Conservation (phyloP, 2,329 filamentous ascomycete species). For the Neonectria magnoliae region DNA sequence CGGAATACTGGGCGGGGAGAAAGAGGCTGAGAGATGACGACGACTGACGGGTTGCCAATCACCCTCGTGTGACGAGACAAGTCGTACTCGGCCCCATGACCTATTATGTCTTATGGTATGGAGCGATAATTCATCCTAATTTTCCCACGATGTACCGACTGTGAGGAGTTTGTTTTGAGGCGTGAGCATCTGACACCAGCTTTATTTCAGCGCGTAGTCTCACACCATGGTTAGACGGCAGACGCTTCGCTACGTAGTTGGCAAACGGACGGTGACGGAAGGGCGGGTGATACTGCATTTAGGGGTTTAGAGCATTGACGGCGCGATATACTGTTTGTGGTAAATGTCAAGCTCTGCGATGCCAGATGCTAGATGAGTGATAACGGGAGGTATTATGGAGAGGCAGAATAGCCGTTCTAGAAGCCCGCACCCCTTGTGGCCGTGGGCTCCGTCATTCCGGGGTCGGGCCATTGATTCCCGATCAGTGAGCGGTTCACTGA, state of each 20-base stretch:
- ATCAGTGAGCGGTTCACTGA: slow-evolving; percentile 1
- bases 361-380: background rate
- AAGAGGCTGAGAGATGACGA: slow-evolving; percentile 13
- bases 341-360: background rate
- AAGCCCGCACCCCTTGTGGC: slow-evolving; percentile 1
- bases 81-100: background rate
- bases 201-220: background rate
- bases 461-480: slow-evolving; percentile 1
- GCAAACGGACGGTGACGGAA: background rate
- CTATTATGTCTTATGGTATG: background rate
- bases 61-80: background rate
- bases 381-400: background rate
- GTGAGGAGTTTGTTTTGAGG: background rate
- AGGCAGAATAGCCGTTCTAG: slow-evolving; percentile 10
- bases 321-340: too few relatives aligned
- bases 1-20: background rate
- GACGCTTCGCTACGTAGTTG: background rate
- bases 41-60: background rate
- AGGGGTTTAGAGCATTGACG: background rate
- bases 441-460: background rate
- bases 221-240: background rate
- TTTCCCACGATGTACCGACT: background rate
- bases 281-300: background rate
- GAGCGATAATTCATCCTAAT: background rate
- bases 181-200: background rate